Percentiles rank a stretch among this genome's conserved stretches.
phyloP scores from a whole-genome alignment of 2,329 filamentous ascomycete genomes.

The Fusarium sp. region DNA sequence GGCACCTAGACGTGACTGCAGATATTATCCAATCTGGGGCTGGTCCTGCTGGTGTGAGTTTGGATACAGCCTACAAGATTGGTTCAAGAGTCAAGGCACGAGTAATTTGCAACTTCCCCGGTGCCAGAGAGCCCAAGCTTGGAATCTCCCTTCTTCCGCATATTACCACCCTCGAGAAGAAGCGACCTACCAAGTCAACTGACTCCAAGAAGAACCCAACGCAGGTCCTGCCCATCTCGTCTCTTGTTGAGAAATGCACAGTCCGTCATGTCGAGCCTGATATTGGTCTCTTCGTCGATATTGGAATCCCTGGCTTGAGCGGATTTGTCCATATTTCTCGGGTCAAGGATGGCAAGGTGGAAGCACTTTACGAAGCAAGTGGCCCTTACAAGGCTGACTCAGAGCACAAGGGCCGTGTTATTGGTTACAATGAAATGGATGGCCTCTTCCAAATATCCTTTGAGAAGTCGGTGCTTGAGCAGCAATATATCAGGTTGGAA shows the following conservation, averaged over 20 bases:
- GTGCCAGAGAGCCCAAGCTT: slow-evolving; percentile 80
- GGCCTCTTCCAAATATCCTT: slow-evolving; percentile 87
- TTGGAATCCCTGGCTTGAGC: slow-evolving; percentile 70
- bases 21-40: slow-evolving; percentile 89
- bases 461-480: slow-evolving; percentile 82
- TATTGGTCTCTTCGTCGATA: slow-evolving; percentile 81
- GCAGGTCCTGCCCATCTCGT: slow-evolving; percentile 73
- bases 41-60: slow-evolving; percentile 72
- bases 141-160: slow-evolving; percentile 92
- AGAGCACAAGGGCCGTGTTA: slow-evolving; percentile 80
- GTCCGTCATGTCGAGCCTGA: slow-evolving; percentile 82
- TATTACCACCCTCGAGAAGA: slow-evolving; percentile 69
- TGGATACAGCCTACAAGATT: slow-evolving; percentile 82
- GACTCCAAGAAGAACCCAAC: slow-evolving; percentile 60
- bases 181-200: slow-evolving; percentile 47
- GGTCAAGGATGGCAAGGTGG: slow-evolving; percentile 89
- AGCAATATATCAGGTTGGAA: slow-evolving; percentile 89
- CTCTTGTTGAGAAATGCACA: slow-evolving; percentile 78
- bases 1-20: slow-evolving; percentile 87
- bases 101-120: slow-evolving; percentile 87
- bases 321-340: slow-evolving; percentile 96
- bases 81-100: slow-evolving; percentile 87
- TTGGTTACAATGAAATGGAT: slow-evolving; percentile 89
- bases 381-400: slow-evolving; percentile 83
- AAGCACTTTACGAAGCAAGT: slow-evolving; percentile 77